Conservation (phyloP, 768 basidiomycete genomes). For the Lactarius pseudohatsudake region DNA sequence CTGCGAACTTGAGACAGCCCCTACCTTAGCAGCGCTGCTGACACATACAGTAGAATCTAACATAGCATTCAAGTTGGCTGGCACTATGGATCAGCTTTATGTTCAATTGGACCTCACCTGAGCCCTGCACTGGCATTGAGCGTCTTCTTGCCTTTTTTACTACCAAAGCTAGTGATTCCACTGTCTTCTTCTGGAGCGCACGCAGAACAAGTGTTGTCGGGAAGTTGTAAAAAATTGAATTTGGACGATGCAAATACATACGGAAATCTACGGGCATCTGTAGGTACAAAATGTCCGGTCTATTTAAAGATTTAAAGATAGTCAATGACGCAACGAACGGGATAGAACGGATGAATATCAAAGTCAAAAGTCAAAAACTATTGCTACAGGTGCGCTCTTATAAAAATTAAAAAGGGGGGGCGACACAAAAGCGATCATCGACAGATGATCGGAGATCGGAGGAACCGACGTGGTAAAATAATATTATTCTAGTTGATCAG, state of each 20-base stretch:
- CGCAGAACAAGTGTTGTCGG: not conserved
- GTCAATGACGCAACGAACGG: conserved; percentile 3
- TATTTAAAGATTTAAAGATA: conserved; percentile 7
- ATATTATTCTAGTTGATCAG: not conserved
- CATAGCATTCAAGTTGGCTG: too few relatives aligned
- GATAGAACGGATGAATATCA: not conserved
- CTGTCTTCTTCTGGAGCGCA: not conserved
- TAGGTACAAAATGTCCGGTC: conserved; percentile 9
- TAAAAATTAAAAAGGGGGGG: not conserved
- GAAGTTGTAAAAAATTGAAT: not conserved
- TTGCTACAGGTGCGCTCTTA: conserved; percentile 17
- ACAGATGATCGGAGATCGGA: not conserved
- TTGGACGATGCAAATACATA: conserved; percentile 13
- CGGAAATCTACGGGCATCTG: conserved; percentile 5
- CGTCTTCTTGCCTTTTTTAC: conserved; percentile 29
- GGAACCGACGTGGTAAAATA: not conserved
- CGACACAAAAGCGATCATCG: conserved; percentile 9
- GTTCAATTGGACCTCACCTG: conserved; percentile 20
- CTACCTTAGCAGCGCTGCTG: not conserved
- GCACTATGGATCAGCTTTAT: too few relatives aligned
- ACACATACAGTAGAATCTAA: not conserved
- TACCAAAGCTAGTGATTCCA: conserved; percentile 10
- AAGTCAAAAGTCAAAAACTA: conserved; percentile 13
- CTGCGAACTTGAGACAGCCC: not conserved
- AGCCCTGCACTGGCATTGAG: conserved; percentile 33